Conservation (phyloP, 495 filamentous ascomycete species). For the Hyaloscypha finlandica region DNA sequence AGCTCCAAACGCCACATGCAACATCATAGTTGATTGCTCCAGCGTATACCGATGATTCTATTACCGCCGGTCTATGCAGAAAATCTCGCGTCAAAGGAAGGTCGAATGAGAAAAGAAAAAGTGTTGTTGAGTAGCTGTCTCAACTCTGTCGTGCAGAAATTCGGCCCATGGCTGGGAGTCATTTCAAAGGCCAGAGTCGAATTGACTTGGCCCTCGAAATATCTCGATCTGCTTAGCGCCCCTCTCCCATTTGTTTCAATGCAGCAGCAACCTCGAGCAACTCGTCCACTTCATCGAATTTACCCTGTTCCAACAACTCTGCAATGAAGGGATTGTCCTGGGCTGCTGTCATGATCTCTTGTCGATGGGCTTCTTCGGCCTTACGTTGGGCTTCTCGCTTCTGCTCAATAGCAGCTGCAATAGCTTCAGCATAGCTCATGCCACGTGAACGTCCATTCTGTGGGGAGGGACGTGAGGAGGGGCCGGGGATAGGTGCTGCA, state of each 20-base stretch:
- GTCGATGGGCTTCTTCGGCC: background rate
- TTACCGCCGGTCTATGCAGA: background rate
- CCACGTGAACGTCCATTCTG: background rate
- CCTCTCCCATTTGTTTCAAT: background rate
- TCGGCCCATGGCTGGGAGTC: too few species aligned
- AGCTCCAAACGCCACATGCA: background rate
- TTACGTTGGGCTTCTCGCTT: background rate
- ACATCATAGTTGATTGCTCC: background rate
- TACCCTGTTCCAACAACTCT: background rate
- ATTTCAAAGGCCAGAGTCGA: background rate
- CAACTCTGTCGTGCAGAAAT: too few species aligned
- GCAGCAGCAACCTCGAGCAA: background rate
- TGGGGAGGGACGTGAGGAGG: background rate
- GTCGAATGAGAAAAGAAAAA: background rate
- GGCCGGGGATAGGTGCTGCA: background rate
- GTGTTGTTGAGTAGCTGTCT: background rate
- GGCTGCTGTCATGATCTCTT: background rate
- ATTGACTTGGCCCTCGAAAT: background rate
- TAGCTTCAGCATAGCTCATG: background rate
- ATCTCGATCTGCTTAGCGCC: background rate
- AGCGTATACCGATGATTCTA: background rate
- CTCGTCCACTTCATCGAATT: background rate
- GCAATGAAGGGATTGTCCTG: background rate
- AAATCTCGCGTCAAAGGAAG: background rate
- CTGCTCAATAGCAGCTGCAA: background rate